Base-by-base conservation (phyloP, 177 flowering plant genomes). In the Vitis hybrid region DNA sequence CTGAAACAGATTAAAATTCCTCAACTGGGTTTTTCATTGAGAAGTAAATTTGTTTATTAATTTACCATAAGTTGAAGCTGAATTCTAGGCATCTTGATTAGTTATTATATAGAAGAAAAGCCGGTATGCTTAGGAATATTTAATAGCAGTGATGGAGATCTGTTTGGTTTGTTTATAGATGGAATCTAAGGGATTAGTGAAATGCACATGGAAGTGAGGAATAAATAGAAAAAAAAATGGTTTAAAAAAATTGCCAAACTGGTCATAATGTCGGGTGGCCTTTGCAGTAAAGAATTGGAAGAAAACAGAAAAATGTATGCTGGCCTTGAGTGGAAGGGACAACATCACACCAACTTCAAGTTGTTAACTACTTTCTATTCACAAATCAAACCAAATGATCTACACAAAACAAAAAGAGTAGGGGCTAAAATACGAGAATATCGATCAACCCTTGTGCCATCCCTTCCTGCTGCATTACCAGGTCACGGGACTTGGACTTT, bases 121-220 rank as follows among this genome's bases (percentile, higher is more conserved):
- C 56, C 66, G 71, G 57, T 5, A 29, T 66, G 22, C 39, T 16
- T 45, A 31, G 39, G 8, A 59, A 65, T 49, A 45, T 22, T 59
- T 33, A 31, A 68, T 68, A 33, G 71, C 63, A 56, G 59, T 69
- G 69, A 70, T 53, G 10, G 71, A 66, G 75, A 70, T 78, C 60
- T 67, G 29, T 31, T 50, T 62, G 77, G 61, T 63, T 76, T 59
- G 63, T 74, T 70, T 68, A 60, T 51, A 19, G 10, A 58, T 16
- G 64, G 74, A 70, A 71, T 72, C 68, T 58, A 66, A 33, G 31
- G 48, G 56, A 58, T 73, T 15, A 76, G 77, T 68, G 83, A 80
- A 74, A 62, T 69, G 84, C 87, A 81, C 88, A 81, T 86, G 89
- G 67, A 70, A 50, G 75, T 33, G 50, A 81, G 75, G 76, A 65